Evolutionary conservation across 148 eudicot species (phyloP), one percentile per base, ranked within the genome.

Genomic region (Persicaria tinctoria): DNA sequence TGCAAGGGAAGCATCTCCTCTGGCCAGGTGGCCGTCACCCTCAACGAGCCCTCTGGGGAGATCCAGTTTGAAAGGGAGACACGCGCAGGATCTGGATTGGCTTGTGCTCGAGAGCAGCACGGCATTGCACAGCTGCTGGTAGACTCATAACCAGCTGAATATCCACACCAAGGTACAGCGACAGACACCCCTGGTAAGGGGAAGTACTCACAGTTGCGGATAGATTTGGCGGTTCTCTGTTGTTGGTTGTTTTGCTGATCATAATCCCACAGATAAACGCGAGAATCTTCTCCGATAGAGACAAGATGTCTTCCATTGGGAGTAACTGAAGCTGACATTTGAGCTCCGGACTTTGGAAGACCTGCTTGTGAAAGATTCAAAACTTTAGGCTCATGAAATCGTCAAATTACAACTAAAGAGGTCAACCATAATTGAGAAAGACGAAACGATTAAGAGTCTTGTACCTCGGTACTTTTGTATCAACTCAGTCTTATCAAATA

Each of bases 261-360:
- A 46, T 90, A 77, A 76, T 85, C 85, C 96, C 97, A 90, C 16
- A 93, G 0, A 74, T 90, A 93, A 4, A 90, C 81, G 46, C 79
- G 84, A 16, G 97, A 93, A 74, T 89, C 93, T 13, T 85, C 84
- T 66, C 96, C 91, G 5, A 85, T 82, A 3, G 97, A 90, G 74
- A 90, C 46, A 76, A 89, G 85, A 72, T 90, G 93, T 45, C 74
- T 86, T 50, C 84, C 81, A 1, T 73, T 84, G 32, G 89, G 79
- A 48, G 91, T 83, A 72, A 89, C 78, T 12, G 96, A 84, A 72
- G 96, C 93, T n/a, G 89, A 86, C 79, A 82, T 84, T 76, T 87
- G 97, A 80, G 85, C 77, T 73, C 96, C 82, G 12, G 90, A 89
- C 73, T 87, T 89, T 47, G 91, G 68, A 73, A 78, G 83, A 73